These are phyloP conservation scores for Penicillium sp. DNA, from an alignment of 2,329 filamentous ascomycete genomes.

Conservation along the genomic window DNA sequence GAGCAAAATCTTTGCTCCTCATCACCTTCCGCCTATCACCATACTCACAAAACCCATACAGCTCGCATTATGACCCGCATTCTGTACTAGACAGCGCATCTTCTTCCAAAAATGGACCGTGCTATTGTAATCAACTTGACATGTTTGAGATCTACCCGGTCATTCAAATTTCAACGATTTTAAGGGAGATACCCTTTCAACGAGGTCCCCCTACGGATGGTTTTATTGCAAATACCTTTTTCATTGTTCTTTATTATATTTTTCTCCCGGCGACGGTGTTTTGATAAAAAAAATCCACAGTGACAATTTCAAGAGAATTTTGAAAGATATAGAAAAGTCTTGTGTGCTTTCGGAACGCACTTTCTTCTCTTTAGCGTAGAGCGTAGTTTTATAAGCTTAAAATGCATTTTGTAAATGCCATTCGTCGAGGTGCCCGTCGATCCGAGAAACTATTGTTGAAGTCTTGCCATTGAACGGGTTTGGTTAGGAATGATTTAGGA, in stretches of 20 bases:
- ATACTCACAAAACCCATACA: conserved; percentile 27
- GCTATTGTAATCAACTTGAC: conserved; percentile 30
- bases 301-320: background rate
- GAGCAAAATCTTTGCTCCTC: background rate
- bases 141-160: conserved; percentile 9
- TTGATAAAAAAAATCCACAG: background rate
- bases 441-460: background rate
- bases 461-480: conserved; percentile 15
- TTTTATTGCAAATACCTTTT: conserved; percentile 11
- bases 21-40: background rate
- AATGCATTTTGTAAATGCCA: background rate
- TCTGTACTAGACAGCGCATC: conserved; percentile 42
- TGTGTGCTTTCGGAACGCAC: background rate
- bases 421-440: background rate
- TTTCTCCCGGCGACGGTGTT: background rate
- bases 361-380: background rate
- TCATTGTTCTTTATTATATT: background rate
- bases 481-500: conserved; percentile 9
- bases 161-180: conserved; percentile 10
- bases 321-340: background rate
- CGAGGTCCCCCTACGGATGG: conserved; percentile 19
- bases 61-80: conserved; percentile 53
- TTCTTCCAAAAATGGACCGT: background rate
- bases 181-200: conserved; percentile 25
- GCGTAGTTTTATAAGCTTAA: background rate